Conservation (phyloP, 495 filamentous ascomycete species). For the Polyplosphaeria fusca region DNA sequence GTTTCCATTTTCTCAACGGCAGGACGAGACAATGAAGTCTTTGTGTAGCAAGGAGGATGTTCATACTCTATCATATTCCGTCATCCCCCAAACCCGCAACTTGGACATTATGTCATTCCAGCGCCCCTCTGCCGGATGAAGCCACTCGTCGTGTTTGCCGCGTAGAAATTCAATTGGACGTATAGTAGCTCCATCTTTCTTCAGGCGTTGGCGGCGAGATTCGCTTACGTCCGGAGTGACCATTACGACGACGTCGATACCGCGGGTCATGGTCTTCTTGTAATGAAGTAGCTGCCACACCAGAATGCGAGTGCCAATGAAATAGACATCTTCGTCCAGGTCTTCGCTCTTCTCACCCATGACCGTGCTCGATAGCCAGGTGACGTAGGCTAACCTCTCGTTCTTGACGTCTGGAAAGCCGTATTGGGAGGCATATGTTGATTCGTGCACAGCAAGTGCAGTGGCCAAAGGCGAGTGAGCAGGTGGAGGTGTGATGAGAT, state of each 20-base stretch:
- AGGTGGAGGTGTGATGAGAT: too few species aligned
- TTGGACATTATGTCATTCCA: conserved; percentile 35
- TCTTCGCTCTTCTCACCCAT: conserved; percentile 11
- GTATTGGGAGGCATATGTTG: not conserved
- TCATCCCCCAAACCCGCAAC: conserved; percentile 34
- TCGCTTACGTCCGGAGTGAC: conserved; percentile 32
- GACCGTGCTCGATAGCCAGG: conserved; percentile 30
- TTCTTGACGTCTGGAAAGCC: not conserved
- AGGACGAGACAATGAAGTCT: too few species aligned
- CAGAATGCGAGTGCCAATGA: conserved; percentile 36
- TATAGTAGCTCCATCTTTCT: conserved; percentile 35
- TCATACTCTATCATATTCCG: conserved; percentile 20
- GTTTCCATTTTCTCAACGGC: too few species aligned
- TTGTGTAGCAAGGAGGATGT: too few species aligned
- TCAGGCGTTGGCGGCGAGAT: conserved; percentile 20
- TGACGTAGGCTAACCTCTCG: conserved; percentile 19
- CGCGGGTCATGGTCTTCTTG: conserved; percentile 26
- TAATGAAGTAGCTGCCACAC: conserved; percentile 37
- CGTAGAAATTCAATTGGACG: conserved; percentile 21
- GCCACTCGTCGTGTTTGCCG: conserved; percentile 17
- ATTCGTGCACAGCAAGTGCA: too few species aligned
- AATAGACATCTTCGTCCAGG: conserved; percentile 27
- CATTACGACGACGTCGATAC: conserved; percentile 35
- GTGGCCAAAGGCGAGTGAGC: too few species aligned
- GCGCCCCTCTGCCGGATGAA: conserved; percentile 12